Conservation (phyloP, 495 filamentous ascomycete species). For the Penicillium longicatenatum region DNA sequence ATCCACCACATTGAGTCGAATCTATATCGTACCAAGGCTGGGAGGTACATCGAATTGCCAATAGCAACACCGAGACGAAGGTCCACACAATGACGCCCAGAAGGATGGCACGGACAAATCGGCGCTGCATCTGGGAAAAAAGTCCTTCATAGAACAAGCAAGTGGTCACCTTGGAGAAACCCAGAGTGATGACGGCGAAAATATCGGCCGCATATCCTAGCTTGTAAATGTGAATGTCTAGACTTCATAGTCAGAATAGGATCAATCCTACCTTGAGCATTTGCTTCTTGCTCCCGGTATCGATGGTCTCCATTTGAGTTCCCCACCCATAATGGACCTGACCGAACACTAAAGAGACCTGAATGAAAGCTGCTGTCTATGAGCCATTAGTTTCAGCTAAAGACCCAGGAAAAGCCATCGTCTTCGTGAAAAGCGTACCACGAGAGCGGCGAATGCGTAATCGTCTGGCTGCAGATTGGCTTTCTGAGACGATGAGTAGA, state of each 20-base stretch:
- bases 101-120: constrained; percentile 13
- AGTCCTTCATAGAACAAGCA: constrained; percentile 18
- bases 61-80: constrained; percentile 12
- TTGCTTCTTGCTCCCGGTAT: neutral
- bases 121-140: constrained; percentile 14
- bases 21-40: constrained; percentile 8
- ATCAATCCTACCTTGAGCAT: constrained; percentile 20
- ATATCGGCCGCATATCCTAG: constrained; percentile 23
- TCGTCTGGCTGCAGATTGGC: constrained; percentile 22
- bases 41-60: constrained; percentile 16
- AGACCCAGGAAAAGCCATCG: neutral
- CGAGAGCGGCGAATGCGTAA: constrained; percentile 21
- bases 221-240: constrained; percentile 3
- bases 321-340: constrained; percentile 28
- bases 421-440: constrained; percentile 16
- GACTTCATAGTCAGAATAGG: too few relatives aligned
- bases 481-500: constrained; percentile 21
- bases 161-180: constrained; percentile 21
- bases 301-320: constrained; percentile 2
- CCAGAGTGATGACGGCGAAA: constrained; percentile 20
- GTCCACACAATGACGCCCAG: constrained; percentile 17
- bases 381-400: neutral
- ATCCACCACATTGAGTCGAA: neutral
- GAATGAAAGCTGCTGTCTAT: constrained; percentile 17
- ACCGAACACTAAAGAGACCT: constrained; percentile 9